A percentile compares a stretch with the other conserved stretches of the same genome.
These are phyloP conservation scores for Alternaria arbusti DNA, from an alignment of 2,329 filamentous ascomycete species.

Conservation along the genomic window DNA sequence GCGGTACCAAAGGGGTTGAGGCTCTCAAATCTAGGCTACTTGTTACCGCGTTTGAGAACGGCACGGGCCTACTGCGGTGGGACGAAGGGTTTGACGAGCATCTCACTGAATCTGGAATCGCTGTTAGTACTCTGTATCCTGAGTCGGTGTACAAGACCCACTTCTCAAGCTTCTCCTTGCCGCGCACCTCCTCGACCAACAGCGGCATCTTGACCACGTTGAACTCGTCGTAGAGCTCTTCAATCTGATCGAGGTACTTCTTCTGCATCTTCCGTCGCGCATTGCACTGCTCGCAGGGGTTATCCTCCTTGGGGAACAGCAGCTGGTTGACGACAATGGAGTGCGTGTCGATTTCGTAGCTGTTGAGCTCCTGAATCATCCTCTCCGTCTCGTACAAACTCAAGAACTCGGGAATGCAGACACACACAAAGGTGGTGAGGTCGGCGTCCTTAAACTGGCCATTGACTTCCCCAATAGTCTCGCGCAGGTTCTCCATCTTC, in stretches of 20 bases:
- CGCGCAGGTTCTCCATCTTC: conserved; percentile 91
- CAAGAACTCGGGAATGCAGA: conserved; percentile 97
- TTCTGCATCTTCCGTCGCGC: conserved; percentile 97
- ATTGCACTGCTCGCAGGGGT: conserved; percentile 92
- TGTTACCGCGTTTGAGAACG: not conserved
- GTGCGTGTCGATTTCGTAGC: conserved; percentile 94
- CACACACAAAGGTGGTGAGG: conserved; percentile 95
- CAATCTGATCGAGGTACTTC: conserved; percentile 98
- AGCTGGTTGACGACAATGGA: conserved; percentile 98
- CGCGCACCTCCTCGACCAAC: conserved; percentile 91
- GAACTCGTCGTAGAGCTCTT: conserved; percentile 98
- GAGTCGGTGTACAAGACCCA: conserved; percentile 32
- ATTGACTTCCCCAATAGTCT: conserved; percentile 95
- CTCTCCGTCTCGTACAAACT: conserved; percentile 98
- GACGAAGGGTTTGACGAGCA: conserved; percentile 78
- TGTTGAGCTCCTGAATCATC: conserved; percentile 97
- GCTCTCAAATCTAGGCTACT: not conserved
- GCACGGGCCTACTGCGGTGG: conserved; percentile 59
- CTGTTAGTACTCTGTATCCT: conserved; percentile 11
- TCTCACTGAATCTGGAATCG: conserved; percentile 71
- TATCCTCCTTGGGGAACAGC: conserved; percentile 85
- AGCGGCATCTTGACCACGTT: conserved; percentile 99
- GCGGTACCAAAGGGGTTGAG: conserved; percentile 8
- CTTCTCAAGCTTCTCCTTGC: conserved; percentile 90
- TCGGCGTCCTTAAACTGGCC: conserved; percentile 97